These are phyloP conservation scores for Globisporangium mamillatum DNA, from an alignment of 352 stramenopile genomes.

Conservation along the genomic window DNA sequence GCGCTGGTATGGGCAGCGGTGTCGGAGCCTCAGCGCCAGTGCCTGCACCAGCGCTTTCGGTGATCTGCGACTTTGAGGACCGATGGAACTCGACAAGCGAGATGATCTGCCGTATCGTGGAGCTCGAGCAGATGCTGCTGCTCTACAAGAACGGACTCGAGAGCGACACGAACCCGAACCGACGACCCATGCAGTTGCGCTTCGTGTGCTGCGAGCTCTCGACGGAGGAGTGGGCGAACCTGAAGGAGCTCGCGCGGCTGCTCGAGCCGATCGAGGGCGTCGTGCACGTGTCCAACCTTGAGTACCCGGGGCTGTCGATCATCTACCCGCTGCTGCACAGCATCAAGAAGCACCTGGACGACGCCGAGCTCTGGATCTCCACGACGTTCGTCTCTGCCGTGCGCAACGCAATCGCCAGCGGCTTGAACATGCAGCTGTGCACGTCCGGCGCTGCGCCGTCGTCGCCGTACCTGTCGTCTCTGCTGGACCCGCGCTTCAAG, in stretches of 20 bases:
- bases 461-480: slow-evolving; percentile 62
- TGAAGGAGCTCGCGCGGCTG: slow-evolving; percentile 65
- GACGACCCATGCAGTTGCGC: slow-evolving; percentile 70
- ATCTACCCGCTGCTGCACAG: slow-evolving; percentile 66
- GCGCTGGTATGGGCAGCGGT: neutral
- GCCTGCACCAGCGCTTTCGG: slow-evolving; percentile 36
- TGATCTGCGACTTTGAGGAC: slow-evolving; percentile 79
- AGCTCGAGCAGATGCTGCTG: slow-evolving; percentile 68
- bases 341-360: slow-evolving; percentile 65
- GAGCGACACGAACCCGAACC: slow-evolving; percentile 64
- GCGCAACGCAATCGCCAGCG: slow-evolving; percentile 51
- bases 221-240: slow-evolving; percentile 55
- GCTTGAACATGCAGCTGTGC: slow-evolving; percentile 53
- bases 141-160: slow-evolving; percentile 78
- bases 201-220: slow-evolving; percentile 78
- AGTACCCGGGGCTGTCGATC: slow-evolving; percentile 72
- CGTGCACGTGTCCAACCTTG: slow-evolving; percentile 58
- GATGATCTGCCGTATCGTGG: slow-evolving; percentile 80
- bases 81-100: slow-evolving; percentile 76
- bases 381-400: slow-evolving; percentile 61
- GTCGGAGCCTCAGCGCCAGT: neutral
- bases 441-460: slow-evolving; percentile 35
- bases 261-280: slow-evolving; percentile 66
- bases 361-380: slow-evolving; percentile 58
- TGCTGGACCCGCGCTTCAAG: slow-evolving; percentile 78